These are phyloP conservation scores for Nitzschia sp. DNA, from an alignment of 108 stramenopile genomes.

Conservation along the genomic window DNA sequence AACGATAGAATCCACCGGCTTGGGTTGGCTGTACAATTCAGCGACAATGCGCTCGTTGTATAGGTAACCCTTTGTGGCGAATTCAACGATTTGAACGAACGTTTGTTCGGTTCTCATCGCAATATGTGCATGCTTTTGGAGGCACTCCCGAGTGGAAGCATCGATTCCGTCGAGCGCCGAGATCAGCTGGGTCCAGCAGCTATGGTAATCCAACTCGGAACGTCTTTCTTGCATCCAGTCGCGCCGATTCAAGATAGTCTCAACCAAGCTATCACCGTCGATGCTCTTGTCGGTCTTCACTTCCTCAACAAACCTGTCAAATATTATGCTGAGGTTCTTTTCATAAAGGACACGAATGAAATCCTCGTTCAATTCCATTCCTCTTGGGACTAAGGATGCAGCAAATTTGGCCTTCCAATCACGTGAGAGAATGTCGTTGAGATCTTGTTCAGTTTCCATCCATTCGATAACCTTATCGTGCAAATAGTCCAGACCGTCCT, in stretches of 20 bases:
- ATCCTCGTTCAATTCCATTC: slow-evolving; percentile 36
- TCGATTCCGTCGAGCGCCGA: slow-evolving; percentile 8
- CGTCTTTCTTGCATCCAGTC: slow-evolving; percentile 2
- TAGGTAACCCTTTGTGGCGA: slow-evolving; percentile 23
- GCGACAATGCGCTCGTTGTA: slow-evolving; percentile 30
- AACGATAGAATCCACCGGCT: slow-evolving; percentile 38
- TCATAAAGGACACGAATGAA: slow-evolving; percentile 12
- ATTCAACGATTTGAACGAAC: slow-evolving; percentile 23
- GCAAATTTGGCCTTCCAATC: slow-evolving; percentile 47
- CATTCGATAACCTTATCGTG: slow-evolving; percentile 30
- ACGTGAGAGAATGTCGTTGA: slow-evolving; percentile 23
- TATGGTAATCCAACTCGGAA: neutral
- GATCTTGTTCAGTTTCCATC: slow-evolving; percentile 28
- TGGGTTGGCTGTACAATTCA: slow-evolving; percentile 47
- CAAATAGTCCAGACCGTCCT: slow-evolving; percentile 29
- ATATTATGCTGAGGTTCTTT: neutral
- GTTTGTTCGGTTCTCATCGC: slow-evolving; percentile 26
- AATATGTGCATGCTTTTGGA: slow-evolving; percentile 19
- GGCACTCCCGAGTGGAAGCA: neutral
- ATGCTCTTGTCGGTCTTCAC: slow-evolving; percentile 21
- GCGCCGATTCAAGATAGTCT: slow-evolving; percentile 6
- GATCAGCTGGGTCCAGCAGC: slow-evolving; percentile 24
- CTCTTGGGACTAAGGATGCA: slow-evolving; percentile 38
- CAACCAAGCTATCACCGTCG: neutral
- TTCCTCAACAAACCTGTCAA: slow-evolving; percentile 28